These are phyloP conservation scores for Pseudogymnoascus sp. DNA, from an alignment of 2,329 filamentous ascomycete genomes.

Conservation along the genomic window DNA sequence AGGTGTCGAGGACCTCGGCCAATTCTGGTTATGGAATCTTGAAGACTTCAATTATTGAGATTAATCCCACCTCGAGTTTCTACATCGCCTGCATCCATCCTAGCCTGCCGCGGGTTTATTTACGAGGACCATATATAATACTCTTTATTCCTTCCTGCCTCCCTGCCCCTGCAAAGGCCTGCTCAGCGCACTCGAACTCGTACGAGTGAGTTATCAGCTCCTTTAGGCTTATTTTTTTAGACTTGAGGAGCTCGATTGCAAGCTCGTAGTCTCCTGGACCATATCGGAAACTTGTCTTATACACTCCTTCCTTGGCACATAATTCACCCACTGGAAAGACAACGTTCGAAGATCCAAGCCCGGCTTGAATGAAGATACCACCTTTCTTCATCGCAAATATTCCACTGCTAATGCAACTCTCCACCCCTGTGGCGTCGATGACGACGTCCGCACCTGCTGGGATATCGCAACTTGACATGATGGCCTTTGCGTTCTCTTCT, in stretches of 20 bases:
- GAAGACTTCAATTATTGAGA: constrained; percentile 4
- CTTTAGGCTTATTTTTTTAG: constrained; percentile 67
- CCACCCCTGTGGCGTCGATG: constrained; percentile 39
- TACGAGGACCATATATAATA: constrained; percentile 19
- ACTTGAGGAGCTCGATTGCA: constrained; percentile 62
- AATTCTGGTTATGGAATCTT: constrained; percentile 28
- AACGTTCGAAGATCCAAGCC: constrained; percentile 24
- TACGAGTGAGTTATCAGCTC: constrained; percentile 68
- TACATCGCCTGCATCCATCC: neutral
- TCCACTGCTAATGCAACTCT: constrained; percentile 40
- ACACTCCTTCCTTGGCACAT: constrained; percentile 22
- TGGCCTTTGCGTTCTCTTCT: constrained; percentile 30
- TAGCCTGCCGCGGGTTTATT: neutral
- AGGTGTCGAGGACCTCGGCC: constrained; percentile 16
- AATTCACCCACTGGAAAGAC: constrained; percentile 21
- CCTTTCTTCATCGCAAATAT: constrained; percentile 37
- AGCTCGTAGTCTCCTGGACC: constrained; percentile 30
- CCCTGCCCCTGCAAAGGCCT: constrained; percentile 50
- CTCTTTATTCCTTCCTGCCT: constrained; percentile 20
- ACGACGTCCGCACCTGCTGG: constrained; percentile 41
- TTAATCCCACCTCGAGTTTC: neutral
- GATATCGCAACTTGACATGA: constrained; percentile 32
- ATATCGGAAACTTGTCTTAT: constrained; percentile 25
- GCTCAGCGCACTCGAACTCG: constrained; percentile 68
- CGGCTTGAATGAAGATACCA: constrained; percentile 43